Conservation (phyloP, 2,329 filamentous ascomycete species). For the Stromatinia cepivora region DNA sequence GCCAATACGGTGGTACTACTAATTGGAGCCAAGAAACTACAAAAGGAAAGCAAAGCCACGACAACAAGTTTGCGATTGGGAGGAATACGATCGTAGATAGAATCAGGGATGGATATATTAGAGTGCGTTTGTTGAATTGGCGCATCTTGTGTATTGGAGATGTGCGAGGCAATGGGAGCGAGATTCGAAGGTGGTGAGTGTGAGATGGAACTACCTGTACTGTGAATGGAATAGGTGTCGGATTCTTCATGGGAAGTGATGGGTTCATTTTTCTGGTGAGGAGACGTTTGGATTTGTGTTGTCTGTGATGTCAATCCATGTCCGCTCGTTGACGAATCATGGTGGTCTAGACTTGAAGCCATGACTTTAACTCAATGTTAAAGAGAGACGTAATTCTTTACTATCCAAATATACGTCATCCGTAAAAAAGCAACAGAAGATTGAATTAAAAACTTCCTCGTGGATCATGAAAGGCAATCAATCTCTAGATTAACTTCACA, state of each 20-base stretch:
- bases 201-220: conserved; percentile 3
- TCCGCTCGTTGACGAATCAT: not conserved
- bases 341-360: conserved; percentile 5
- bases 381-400: not conserved
- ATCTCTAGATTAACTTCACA: not conserved
- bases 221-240: conserved; percentile 14
- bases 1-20: conserved; percentile 72
- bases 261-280: not conserved
- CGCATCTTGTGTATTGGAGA: conserved; percentile 38
- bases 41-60: conserved; percentile 69
- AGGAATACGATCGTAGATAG: conserved; percentile 65
- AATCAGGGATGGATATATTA: conserved; percentile 44
- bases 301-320: not conserved
- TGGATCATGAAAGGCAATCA: conserved; percentile 11
- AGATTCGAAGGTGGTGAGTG: conserved; percentile 25
- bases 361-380: not conserved
- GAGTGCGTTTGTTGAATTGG: conserved; percentile 37
- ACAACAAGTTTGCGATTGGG: conserved; percentile 63
- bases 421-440: not conserved
- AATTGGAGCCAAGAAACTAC: conserved; percentile 73
- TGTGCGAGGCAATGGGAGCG: conserved; percentile 31
- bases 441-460: not conserved
- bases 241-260: not conserved
- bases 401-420: not conserved
- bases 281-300: not conserved